These are phyloP conservation scores for Dissophora globulifera DNA, from an alignment of 192 early-diverging fungal genomes.

Conservation along the genomic window DNA sequence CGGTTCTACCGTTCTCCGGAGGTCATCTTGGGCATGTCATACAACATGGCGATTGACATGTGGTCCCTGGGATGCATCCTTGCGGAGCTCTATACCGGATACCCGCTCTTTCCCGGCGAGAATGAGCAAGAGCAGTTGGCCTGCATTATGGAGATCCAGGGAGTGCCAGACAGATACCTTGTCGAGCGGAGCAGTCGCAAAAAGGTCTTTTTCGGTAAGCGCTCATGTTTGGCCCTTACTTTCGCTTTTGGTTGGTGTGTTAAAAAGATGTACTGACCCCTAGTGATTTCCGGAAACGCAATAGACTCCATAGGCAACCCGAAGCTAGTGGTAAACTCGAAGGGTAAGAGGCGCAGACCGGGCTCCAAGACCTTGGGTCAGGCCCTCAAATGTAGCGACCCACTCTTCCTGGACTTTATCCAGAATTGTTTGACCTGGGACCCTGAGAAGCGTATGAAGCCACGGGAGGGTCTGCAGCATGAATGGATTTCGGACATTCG, in stretches of 20 bases:
- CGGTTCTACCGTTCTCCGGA: slow-evolving; percentile 98
- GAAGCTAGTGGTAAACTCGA: slow-evolving; percentile 78
- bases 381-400: slow-evolving; percentile 80
- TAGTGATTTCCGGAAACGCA: too few species aligned
- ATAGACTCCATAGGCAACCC: slow-evolving; percentile 66
- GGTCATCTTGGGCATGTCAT: slow-evolving; percentile 91
- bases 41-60: slow-evolving; percentile 95
- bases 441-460: slow-evolving; percentile 86
- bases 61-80: slow-evolving; percentile 98
- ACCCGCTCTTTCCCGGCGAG: slow-evolving; percentile 97
- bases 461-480: slow-evolving; percentile 86
- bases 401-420: slow-evolving; percentile 89
- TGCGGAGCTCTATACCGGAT: slow-evolving; percentile 88
- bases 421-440: slow-evolving; percentile 88
- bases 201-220: slow-evolving; percentile 88
- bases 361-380: slow-evolving; percentile 79
- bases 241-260: slow-evolving; percentile 5
- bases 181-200: slow-evolving; percentile 83
- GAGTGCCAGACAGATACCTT: slow-evolving; percentile 78
- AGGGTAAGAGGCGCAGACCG: slow-evolving; percentile 89
- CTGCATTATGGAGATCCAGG: slow-evolving; percentile 95
- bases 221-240: slow-evolving; percentile 23
- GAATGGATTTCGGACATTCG: slow-evolving; percentile 80
- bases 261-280: too few species aligned
- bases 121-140: slow-evolving; percentile 96